A percentile compares a stretch with the other conserved stretches of the same genome.
These are phyloP conservation scores for Phytophthora palmivora DNA, from an alignment of 352 stramenopile species.

Conservation along the genomic window DNA sequence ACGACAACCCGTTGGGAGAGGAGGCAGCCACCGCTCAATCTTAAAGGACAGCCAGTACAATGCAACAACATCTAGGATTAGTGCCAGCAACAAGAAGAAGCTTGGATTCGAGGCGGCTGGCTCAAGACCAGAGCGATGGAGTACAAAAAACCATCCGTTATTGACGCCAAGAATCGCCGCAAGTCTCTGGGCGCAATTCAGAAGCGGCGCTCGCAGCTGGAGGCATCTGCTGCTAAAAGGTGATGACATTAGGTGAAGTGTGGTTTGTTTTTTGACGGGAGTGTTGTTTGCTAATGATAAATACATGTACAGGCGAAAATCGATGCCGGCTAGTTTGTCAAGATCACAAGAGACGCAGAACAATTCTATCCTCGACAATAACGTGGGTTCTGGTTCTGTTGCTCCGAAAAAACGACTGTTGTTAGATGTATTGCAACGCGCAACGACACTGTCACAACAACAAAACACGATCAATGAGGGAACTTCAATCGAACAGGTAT, in stretches of 20 bases:
- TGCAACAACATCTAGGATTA: not conserved
- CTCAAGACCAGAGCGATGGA: slow-evolving; percentile 61
- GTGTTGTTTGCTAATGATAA: slow-evolving; percentile 1
- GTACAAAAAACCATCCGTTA: slow-evolving; percentile 25
- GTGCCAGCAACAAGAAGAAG: slow-evolving; percentile 16
- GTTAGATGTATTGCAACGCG: slow-evolving; percentile 64
- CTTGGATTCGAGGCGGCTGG: slow-evolving; percentile 57
- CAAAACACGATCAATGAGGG: slow-evolving; percentile 13
- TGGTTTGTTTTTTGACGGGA: not conserved
- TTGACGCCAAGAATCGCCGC: slow-evolving; percentile 45
- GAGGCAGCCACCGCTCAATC: slow-evolving; percentile 17
- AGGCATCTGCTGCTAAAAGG: slow-evolving; percentile 35
- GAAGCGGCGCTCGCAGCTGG: slow-evolving; percentile 32
- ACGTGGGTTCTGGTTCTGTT: not conserved
- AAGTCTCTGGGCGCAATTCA: slow-evolving; percentile 47
- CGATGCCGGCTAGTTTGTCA: slow-evolving; percentile 22
- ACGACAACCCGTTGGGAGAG: not conserved
- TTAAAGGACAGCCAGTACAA: slow-evolving; percentile 23
- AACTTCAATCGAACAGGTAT: slow-evolving; percentile 24
- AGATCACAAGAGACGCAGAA: slow-evolving; percentile 8
- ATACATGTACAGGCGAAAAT: slow-evolving; percentile 36
- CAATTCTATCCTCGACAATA: slow-evolving; percentile 19
- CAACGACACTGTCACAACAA: slow-evolving; percentile 68
- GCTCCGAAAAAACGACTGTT: slow-evolving; percentile 41
- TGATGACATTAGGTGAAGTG: not conserved